Conservation (phyloP, 169 alveolate species). For the Theileria parva region DNA sequence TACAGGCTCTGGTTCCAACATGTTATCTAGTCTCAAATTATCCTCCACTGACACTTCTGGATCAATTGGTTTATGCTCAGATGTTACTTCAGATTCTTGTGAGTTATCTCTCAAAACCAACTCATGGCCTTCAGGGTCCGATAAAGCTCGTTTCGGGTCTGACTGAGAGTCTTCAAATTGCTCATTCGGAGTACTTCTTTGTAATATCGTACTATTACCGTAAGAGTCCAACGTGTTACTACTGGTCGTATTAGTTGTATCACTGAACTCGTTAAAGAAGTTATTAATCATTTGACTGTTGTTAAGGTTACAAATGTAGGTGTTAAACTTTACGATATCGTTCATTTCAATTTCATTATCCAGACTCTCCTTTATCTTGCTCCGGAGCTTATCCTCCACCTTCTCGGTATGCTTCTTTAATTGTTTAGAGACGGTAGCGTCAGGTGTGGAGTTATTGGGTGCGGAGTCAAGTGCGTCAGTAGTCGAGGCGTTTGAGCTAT, state of each 20-base stretch:
- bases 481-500: neutral
- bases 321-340: neutral
- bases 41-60: neutral
- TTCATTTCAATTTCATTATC: neutral
- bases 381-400: neutral
- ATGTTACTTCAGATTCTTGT: neutral
- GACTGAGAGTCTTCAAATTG: neutral
- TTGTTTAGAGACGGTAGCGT: neutral
- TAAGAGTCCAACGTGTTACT: neutral
- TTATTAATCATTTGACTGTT: neutral
- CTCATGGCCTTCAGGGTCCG: neutral
- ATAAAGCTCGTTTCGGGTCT: neutral
- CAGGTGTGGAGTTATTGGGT: neutral
- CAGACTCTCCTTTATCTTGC: neutral
- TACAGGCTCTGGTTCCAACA: neutral
- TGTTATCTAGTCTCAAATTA: neutral
- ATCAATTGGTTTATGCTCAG: neutral
- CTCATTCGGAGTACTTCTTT: neutral
- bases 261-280: neutral
- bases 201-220: neutral
- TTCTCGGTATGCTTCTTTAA: neutral
- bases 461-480: neutral
- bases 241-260: conserved; percentile 6
- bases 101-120: neutral
- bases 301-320: neutral